Percentiles rank a stretch among this genome's conserved stretches.
Conservation (phyloP, 768 basidiomycete genomes). For the Paxillus ammoniavirescens region DNA sequence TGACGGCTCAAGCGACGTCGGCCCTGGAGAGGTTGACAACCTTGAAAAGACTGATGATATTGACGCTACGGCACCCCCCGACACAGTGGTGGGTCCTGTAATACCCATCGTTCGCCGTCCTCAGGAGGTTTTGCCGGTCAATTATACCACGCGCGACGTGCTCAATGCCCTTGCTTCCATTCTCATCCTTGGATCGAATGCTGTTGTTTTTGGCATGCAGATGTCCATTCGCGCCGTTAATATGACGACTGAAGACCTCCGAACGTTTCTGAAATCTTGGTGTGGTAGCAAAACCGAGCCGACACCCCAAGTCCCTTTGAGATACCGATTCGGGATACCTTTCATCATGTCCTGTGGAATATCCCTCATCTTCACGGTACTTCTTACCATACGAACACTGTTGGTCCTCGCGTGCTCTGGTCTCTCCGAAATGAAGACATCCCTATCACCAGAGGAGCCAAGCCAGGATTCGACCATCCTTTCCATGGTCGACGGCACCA, state of each 20-base stretch:
- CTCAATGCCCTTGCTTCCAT: background rate
- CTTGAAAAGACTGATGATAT: background rate
- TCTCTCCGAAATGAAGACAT: background rate
- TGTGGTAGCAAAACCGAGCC: background rate
- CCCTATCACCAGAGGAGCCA: background rate
- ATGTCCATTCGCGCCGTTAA: background rate
- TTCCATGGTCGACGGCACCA: background rate
- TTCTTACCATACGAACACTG: background rate
- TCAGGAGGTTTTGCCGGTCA: background rate
- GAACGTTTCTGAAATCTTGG: background rate
- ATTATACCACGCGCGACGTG: background rate
- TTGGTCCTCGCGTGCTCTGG: background rate
- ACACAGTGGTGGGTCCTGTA: too few species aligned
- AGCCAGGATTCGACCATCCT: background rate
- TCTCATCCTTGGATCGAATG: too few species aligned
- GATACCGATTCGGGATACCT: background rate
- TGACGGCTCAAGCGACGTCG: background rate
- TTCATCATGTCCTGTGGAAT: background rate
- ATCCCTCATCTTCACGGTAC: background rate
- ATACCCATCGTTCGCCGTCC: background rate
- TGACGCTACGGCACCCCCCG: background rate
- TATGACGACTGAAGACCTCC: background rate
- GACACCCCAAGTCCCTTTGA: background rate
- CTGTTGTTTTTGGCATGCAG: background rate
- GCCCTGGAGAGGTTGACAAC: background rate